A percentile compares a stretch with the other conserved stretches of the same genome.
Conservation (phyloP, 2,329 filamentous ascomycete species). For the Epichloe sibirici region DNA sequence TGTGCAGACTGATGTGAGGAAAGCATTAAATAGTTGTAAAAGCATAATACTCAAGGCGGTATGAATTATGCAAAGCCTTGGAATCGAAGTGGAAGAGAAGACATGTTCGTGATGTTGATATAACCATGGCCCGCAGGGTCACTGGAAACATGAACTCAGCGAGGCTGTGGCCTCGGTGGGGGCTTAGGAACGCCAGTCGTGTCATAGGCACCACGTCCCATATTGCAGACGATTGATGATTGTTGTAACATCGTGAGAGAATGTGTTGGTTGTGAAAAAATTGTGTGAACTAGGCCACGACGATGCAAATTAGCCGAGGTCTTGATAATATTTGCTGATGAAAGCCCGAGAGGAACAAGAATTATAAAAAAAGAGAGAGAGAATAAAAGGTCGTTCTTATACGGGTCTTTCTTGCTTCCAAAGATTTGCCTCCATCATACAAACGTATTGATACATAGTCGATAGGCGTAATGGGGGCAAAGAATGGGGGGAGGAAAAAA, state of each 20-base stretch:
- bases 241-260: conserved; percentile 24
- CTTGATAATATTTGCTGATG: not conserved
- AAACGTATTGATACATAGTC: not conserved
- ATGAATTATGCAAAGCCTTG: conserved; percentile 4
- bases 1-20: conserved; percentile 17
- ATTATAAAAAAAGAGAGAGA: not conserved
- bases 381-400: not conserved
- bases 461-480: not conserved
- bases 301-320: not conserved
- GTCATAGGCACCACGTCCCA: conserved; percentile 41
- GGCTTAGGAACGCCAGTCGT: conserved; percentile 38
- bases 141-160: conserved; percentile 14
- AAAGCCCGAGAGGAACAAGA: not conserved
- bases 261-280: conserved; percentile 5
- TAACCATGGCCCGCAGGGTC: not conserved
- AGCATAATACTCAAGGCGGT: conserved; percentile 14
- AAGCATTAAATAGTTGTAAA: conserved; percentile 10
- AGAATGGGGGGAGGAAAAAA: not conserved
- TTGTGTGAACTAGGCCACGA: not conserved
- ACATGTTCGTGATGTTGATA: not conserved
- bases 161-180: conserved; percentile 28
- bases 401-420: not conserved
- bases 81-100: not conserved
- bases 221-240: conserved; percentile 26
- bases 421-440: not conserved